Percentiles rank a stretch among this genome's conserved stretches.
Conservation (phyloP, 106 monocot species). For the Dendrobium huoshanense region DNA sequence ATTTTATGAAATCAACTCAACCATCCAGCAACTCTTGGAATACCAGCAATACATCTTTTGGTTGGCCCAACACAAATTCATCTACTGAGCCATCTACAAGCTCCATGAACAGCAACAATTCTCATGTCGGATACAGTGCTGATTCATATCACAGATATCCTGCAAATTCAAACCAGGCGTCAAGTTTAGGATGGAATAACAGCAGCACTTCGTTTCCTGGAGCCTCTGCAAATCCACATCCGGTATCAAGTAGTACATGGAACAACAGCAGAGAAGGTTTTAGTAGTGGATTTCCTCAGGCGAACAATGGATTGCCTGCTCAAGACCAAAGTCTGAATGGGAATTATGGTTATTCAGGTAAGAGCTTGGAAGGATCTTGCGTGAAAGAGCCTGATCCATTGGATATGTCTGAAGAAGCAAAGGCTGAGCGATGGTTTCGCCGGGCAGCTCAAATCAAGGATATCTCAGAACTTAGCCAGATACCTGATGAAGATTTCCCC, state of each 20-base stretch:
- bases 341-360: constrained; percentile 19
- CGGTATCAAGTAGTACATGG: not conserved
- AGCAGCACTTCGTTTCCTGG: not conserved
- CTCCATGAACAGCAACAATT: not conserved
- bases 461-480: constrained; percentile 68
- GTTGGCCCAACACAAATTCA: not conserved
- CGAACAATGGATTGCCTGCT: not conserved
- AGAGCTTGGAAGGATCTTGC: constrained; percentile 83
- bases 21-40: not conserved
- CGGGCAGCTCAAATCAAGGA: constrained; percentile 85
- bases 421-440: constrained; percentile 90
- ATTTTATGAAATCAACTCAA: not conserved
- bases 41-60: not conserved
- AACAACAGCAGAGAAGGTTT: not conserved
- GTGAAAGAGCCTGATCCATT: constrained; percentile 75
- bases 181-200: not conserved
- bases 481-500: constrained; percentile 91
- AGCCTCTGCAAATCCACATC: not conserved
- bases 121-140: not conserved
- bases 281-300: not conserved
- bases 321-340: not conserved
- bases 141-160: not conserved
- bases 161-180: not conserved
- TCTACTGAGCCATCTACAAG: not conserved
- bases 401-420: constrained; percentile 97